These are phyloP conservation scores for Candida koratica DNA, from an alignment of 805 yeast species.

Conservation along the genomic window DNA sequence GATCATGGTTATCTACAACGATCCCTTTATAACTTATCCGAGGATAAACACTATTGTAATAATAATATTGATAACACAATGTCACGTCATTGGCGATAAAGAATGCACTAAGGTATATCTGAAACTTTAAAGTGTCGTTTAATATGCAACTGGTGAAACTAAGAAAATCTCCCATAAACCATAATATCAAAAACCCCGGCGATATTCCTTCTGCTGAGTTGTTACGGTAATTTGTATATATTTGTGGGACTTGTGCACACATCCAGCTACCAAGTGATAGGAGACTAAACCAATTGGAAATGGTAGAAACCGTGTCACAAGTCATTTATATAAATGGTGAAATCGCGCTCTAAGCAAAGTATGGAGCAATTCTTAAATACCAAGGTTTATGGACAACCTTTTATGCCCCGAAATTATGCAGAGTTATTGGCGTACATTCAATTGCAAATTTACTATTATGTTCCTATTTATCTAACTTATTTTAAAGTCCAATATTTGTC, in stretches of 20 bases:
- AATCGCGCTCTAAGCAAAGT: not conserved
- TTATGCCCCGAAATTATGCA: conserved; percentile 7
- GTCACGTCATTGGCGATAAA: conserved; percentile 37
- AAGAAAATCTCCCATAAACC: conserved; percentile 63
- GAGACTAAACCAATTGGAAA: conserved; percentile 32
- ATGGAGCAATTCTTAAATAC: conserved; percentile 1
- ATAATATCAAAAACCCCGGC: conserved; percentile 52
- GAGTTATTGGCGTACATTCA: conserved; percentile 1
- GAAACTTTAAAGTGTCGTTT: conserved; percentile 35
- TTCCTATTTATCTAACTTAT: not conserved
- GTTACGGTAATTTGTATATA: conserved; percentile 51
- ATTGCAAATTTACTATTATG: not conserved
- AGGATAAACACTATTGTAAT: conserved; percentile 38
- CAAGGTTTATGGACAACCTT: conserved; percentile 8
- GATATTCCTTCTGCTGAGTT: conserved; percentile 69
- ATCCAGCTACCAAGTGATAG: conserved; percentile 59
- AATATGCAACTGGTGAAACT: conserved; percentile 45
- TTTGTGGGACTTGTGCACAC: conserved; percentile 73
- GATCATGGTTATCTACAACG: not conserved
- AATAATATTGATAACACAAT: conserved; percentile 40
- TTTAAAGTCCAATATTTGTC: conserved; percentile 6
- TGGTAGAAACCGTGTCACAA: not conserved
- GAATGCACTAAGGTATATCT: conserved; percentile 37
- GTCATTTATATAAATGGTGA: no score
- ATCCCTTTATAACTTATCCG: conserved; percentile 2